These are phyloP conservation scores for Colletotrichum sp. DNA, from an alignment of 2,329 filamentous ascomycete genomes.

Conservation along the genomic window DNA sequence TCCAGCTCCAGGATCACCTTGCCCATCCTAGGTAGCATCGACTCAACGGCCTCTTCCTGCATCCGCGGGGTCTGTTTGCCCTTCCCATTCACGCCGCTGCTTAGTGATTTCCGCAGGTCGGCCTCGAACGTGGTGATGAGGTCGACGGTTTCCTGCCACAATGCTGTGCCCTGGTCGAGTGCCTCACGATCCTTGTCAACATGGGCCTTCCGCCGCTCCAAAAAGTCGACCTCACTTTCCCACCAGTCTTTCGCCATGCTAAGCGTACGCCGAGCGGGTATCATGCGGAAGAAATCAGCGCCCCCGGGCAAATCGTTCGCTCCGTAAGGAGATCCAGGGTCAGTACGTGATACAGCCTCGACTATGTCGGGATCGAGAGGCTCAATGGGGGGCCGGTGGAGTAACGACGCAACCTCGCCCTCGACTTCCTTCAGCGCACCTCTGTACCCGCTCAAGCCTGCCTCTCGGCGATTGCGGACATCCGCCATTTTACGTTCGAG, in stretches of 20 bases:
- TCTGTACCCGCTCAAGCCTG: constrained; percentile 73
- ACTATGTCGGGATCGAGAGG: constrained; percentile 47
- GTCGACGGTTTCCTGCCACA: constrained; percentile 69
- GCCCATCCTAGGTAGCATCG: constrained; percentile 61
- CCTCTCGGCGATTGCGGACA: constrained; percentile 68
- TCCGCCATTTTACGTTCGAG: constrained; percentile 65
- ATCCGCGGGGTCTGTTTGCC: constrained; percentile 33
- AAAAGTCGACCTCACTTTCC: constrained; percentile 62
- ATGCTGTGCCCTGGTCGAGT: constrained; percentile 66
- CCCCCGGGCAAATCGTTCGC: constrained; percentile 16
- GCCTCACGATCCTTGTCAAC: constrained; percentile 67
- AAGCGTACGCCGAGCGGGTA: constrained; percentile 68
- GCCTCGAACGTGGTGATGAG: constrained; percentile 69
- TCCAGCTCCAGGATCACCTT: constrained; percentile 60
- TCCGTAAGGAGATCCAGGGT: constrained; percentile 33
- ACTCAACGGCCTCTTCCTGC: constrained; percentile 42
- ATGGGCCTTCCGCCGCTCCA: constrained; percentile 58
- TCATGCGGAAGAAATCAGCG: constrained; percentile 61
- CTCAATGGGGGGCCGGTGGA: constrained; percentile 60
- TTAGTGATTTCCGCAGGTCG: constrained; percentile 62
- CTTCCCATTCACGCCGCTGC: constrained; percentile 29
- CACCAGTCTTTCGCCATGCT: constrained; percentile 76
- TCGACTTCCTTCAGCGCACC: constrained; percentile 71
- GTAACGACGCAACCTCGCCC: constrained; percentile 61
- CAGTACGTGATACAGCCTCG: background rate